Evolutionary conservation across 495 filamentous ascomycete species (phyloP).

Genomic region (Aspergillus nanangensis): DNA sequence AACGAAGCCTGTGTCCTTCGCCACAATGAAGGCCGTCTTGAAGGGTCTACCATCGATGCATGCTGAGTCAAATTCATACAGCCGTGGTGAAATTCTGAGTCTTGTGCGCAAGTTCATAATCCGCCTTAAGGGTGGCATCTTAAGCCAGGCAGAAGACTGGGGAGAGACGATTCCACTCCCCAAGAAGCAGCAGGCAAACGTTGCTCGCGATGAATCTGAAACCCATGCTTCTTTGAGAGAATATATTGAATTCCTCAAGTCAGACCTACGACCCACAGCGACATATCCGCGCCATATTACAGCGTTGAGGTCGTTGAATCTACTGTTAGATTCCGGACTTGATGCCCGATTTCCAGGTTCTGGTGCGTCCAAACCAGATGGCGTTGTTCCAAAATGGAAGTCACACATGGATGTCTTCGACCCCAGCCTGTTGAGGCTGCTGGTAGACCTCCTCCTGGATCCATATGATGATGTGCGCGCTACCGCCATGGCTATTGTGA

Average conservation of each 20-base stretch:
- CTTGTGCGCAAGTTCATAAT: constrained; percentile 63
- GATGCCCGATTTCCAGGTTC: constrained; percentile 22
- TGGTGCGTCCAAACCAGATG: constrained; percentile 17
- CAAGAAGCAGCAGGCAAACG: constrained; percentile 12
- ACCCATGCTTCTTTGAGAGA: constrained; percentile 60
- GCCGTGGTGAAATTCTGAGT: constrained; percentile 70
- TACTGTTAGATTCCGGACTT: constrained; percentile 55
- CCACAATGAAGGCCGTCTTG: constrained; percentile 55
- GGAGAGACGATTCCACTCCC: constrained; percentile 6
- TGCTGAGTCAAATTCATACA: constrained; percentile 77
- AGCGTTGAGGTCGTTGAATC: constrained; percentile 60
- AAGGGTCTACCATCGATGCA: constrained; percentile 62
- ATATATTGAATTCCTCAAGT: constrained; percentile 66
- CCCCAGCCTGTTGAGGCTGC: constrained; percentile 38
- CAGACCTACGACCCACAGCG: constrained; percentile 67
- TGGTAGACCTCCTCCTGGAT: constrained; percentile 77
- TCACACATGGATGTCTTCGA: constrained; percentile 52
- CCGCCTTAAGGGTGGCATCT: constrained; percentile 47
- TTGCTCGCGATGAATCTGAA: constrained; percentile 26
- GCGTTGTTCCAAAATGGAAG: too few species aligned
- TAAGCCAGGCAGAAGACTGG: constrained; percentile 16
- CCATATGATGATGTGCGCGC: constrained; percentile 90
- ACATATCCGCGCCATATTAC: constrained; percentile 87
- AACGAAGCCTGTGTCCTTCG: constrained; percentile 61
- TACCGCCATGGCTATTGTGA: constrained; percentile 55